phyloP scores from a whole-genome alignment of 441 rosid species.

The Croton laevigatus region DNA sequence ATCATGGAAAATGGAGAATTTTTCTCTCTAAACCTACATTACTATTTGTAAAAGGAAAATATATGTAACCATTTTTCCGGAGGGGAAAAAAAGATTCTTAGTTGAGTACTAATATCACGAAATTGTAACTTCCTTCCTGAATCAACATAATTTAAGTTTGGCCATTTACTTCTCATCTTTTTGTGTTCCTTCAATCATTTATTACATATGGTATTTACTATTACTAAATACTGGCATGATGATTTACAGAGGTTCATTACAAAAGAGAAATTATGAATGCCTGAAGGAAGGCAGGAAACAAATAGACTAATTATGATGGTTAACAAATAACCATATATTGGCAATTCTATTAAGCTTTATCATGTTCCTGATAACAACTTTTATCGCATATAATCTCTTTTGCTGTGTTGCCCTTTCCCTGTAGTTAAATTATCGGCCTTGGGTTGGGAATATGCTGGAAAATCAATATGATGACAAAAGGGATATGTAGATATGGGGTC shows the following conservation, averaged over 20 bases:
- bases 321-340: neutral
- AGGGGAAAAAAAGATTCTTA: neutral
- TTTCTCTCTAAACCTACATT: neutral
- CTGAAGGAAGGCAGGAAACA: neutral
- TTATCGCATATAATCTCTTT: neutral
- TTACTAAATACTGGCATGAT: neutral
- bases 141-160: neutral
- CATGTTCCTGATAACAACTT: neutral
- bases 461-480: neutral
- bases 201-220: neutral
- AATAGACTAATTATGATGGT: neutral
- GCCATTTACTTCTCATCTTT: neutral
- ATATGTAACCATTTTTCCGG: neutral
- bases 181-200: neutral
- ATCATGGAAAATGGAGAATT: neutral
- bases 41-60: neutral
- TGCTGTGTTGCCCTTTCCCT: neutral
- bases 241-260: neutral
- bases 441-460: neutral
- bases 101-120: neutral
- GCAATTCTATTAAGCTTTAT: neutral
- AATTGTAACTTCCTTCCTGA: neutral
- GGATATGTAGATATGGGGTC: neutral
- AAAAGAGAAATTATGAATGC: neutral
- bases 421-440: neutral